phyloP scores from a whole-genome alignment of 306 rosid genomes.

The Begonia fuchsioides region DNA sequence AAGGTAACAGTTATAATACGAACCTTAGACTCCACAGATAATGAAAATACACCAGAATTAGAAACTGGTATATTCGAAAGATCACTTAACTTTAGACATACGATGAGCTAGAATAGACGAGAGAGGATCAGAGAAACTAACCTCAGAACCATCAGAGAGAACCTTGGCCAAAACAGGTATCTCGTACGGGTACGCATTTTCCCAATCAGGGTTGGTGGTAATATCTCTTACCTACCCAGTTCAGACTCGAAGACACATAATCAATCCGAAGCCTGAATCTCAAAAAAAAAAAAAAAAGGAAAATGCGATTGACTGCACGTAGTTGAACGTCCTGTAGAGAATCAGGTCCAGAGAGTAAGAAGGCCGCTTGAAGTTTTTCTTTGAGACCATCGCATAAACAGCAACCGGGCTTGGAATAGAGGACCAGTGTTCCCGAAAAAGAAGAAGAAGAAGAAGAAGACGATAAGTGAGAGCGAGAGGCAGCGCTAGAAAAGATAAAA shows the following conservation, averaged over 20 bases:
- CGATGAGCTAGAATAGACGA: neutral
- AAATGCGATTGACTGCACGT: constrained; percentile 17
- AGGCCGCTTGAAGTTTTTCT: constrained; percentile 81
- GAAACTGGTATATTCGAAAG: too few species aligned
- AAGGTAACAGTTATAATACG: too few species aligned
- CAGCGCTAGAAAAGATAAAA: constrained; percentile 14
- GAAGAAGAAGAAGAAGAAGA: constrained; percentile 25
- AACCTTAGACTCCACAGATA: too few species aligned
- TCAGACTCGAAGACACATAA: constrained; percentile 5
- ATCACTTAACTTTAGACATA: too few species aligned
- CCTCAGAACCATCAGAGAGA: constrained; percentile 82
- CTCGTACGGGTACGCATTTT: constrained; percentile 75
- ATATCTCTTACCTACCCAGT: constrained; percentile 66
- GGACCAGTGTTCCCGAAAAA: constrained; percentile 42
- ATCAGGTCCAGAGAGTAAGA: constrained; percentile 45
- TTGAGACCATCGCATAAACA: constrained; percentile 97
- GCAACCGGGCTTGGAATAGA: constrained; percentile 90
- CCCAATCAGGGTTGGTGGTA: constrained; percentile 70
- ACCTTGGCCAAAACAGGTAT: constrained; percentile 81
- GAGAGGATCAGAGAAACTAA: constrained; percentile 14
- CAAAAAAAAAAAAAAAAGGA: neutral
- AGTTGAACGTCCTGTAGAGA: constrained; percentile 60
- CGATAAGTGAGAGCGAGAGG: constrained; percentile 22
- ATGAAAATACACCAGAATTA: too few species aligned
- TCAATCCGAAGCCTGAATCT: neutral